Conservation (phyloP, 306 rosid species). For the Sicyos baderoa region DNA sequence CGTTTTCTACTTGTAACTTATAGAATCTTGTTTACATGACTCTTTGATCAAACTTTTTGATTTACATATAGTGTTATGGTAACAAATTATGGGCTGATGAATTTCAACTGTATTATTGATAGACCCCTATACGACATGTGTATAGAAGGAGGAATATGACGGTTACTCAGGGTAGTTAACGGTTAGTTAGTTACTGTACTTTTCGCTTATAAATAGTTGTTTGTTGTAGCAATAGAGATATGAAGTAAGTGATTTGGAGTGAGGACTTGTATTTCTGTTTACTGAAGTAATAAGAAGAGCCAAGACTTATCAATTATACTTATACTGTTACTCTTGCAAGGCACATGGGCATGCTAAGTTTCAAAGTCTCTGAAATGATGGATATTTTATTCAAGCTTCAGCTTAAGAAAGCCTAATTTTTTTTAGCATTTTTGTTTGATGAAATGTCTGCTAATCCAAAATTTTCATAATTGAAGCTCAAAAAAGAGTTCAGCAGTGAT, state of each 20-base stretch:
- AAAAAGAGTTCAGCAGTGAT: constrained; percentile 74
- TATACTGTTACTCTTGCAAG: neutral
- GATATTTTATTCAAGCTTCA: neutral
- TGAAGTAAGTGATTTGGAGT: too few relatives aligned
- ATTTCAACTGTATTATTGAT: neutral
- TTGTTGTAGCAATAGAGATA: too few relatives aligned
- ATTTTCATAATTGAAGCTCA: constrained; percentile 34
- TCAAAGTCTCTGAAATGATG: neutral
- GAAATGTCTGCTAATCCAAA: constrained; percentile 5
- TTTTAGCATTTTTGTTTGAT: neutral
- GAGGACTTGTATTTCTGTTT: too few relatives aligned
- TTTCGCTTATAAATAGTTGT: too few relatives aligned
- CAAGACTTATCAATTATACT: too few relatives aligned
- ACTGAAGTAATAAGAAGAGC: too few relatives aligned
- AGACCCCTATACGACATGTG: too few relatives aligned
- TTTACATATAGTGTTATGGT: neutral
- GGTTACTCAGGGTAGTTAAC: too few relatives aligned
- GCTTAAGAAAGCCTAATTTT: neutral
- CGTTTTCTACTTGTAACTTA: neutral
- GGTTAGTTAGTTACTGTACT: too few relatives aligned
- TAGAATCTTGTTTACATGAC: neutral
- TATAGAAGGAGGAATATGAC: too few relatives aligned
- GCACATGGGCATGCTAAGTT: neutral
- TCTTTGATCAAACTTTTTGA: neutral
- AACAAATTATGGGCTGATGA: neutral